These are phyloP conservation scores for Acanthochlamys bracteata DNA, from an alignment of 106 monocot species.

Conservation along the genomic window DNA sequence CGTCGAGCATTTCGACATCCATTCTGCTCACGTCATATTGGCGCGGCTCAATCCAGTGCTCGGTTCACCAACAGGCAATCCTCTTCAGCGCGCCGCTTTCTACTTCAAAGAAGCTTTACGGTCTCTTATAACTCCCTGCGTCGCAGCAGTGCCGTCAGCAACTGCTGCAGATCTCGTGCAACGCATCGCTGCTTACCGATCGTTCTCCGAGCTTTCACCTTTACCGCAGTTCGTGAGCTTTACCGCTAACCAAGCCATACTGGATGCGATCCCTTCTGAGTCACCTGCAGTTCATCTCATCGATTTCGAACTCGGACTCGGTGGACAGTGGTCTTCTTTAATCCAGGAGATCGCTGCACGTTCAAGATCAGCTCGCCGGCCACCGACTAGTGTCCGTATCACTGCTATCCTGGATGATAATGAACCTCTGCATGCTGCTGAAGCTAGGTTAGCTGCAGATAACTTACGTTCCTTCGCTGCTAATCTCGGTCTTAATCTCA, in stretches of 20 bases:
- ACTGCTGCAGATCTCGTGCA: conserved; percentile 51
- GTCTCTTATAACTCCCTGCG: conserved; percentile 24
- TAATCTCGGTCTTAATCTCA: conserved; percentile 35
- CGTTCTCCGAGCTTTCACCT: conserved; percentile 64
- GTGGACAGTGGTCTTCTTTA: conserved; percentile 96
- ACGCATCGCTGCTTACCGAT: conserved; percentile 54
- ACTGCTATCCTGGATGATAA: conserved; percentile 63
- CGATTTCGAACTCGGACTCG: conserved; percentile 88
- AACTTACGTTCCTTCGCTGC: conserved; percentile 64
- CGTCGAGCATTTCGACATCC: conserved; percentile 36
- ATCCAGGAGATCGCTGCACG: conserved; percentile 63
- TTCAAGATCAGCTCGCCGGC: conserved; percentile 16
- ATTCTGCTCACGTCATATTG: conserved; percentile 40
- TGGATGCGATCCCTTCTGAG: conserved; percentile 36
- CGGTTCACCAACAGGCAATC: conserved; percentile 19
- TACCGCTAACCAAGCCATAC: conserved; percentile 77
- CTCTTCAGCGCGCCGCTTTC: conserved; percentile 55
- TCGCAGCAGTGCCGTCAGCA: conserved; percentile 7
- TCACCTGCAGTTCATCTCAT: conserved; percentile 52
- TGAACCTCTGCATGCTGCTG: conserved; percentile 12
- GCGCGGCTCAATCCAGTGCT: conserved; percentile 65
- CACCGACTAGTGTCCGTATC: conserved; percentile 41
- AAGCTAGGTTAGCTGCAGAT: conserved; percentile 58
- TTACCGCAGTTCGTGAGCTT: conserved; percentile 70
- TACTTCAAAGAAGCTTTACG: conserved; percentile 74